Conservation (phyloP, 805 yeast species). For the Pichia occidentalis region DNA sequence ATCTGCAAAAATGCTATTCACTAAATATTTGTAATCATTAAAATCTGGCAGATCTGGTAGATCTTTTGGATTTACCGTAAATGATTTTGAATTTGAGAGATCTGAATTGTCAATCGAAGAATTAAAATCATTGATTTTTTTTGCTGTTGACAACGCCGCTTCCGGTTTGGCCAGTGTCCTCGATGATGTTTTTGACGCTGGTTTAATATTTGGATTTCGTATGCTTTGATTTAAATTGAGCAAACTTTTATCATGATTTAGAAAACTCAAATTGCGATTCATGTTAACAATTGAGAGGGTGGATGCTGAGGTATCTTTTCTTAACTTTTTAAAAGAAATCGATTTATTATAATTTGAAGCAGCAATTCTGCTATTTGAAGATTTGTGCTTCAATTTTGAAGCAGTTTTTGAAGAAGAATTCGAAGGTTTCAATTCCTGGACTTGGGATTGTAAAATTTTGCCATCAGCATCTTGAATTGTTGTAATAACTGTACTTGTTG, state of each 20-base stretch:
- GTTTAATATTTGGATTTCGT: not conserved
- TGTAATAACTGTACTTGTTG: conserved; percentile 29
- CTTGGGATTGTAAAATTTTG: conserved; percentile 21
- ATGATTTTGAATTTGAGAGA: conserved; percentile 6
- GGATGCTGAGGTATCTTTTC: conserved; percentile 11
- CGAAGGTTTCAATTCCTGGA: conserved; percentile 9
- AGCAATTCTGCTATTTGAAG: conserved; percentile 33
- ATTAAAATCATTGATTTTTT: not conserved
- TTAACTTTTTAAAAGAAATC: conserved; percentile 35
- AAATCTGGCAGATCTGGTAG: conserved; percentile 26
- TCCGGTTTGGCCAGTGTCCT: too few relatives aligned
- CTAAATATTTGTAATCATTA: conserved; percentile 27
- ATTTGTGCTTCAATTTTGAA: not conserved
- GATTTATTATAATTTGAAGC: conserved; percentile 44
- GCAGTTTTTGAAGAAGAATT: not conserved
- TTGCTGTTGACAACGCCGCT: not conserved
- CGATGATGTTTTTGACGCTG: not conserved
- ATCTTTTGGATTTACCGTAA: conserved; percentile 19
- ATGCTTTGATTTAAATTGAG: conserved; percentile 3
- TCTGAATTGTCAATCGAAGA: conserved; percentile 4
- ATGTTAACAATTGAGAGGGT: conserved; percentile 15
- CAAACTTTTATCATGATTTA: conserved; percentile 10
- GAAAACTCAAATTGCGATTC: conserved; percentile 11
- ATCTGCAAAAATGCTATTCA: conserved; percentile 27
- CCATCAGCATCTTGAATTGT: conserved; percentile 32